Evolutionary conservation across 345 rosid genomes (phyloP), one percentile per base, ranked within the genome.

Genomic region (Stellera chamaejasme): DNA sequence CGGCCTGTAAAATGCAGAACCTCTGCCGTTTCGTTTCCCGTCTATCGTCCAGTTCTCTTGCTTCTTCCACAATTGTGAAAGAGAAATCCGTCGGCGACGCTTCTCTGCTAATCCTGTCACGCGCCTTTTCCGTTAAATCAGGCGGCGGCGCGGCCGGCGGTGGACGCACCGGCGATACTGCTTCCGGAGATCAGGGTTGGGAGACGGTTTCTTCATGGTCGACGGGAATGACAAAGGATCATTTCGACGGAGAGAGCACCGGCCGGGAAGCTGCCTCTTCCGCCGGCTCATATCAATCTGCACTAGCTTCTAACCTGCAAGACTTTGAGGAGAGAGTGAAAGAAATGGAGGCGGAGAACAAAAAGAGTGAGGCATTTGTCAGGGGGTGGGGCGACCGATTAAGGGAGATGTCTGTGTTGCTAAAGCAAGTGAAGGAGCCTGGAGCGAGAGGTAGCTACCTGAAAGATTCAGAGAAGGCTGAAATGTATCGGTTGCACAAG

Each of bases 401-500:
- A 78, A 61, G 23, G 8, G 92, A 84, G 69, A 72, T 68, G 14
- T 61, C 76, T 59, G 73, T 71, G 48, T 46, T 89, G 67, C 58
- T 89, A 76, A 84, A 87, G 75, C 96, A 89, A 72, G 88, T 84
- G 13, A 69, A 59, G 60, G 95, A 93, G 70, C 99, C 96, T 55
- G 99, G 99, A 19, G 88, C 81, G 25, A 73, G 99, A 68, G 99
- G 97, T 0, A 63, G 96, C 55, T 93, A 87, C 60, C 76, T 93
- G 54, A 93, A 87, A 70, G 96, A 93, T 59, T 83, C 94, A 0
- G 96, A 89, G 72, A 93, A 93, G 80, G 78, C 88, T n/a, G 96
- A 89, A 82, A 93, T 93, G 90, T 93, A 93, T 14, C 80, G 85
- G 26, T 73, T 87, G 73, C 96, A 87, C 61, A 87, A 89, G 71